Evolutionary conservation across 108 stramenopile species (phyloP), one percentile per base, ranked within the genome.

Genomic region (Mediolabrus comicus): DNA sequence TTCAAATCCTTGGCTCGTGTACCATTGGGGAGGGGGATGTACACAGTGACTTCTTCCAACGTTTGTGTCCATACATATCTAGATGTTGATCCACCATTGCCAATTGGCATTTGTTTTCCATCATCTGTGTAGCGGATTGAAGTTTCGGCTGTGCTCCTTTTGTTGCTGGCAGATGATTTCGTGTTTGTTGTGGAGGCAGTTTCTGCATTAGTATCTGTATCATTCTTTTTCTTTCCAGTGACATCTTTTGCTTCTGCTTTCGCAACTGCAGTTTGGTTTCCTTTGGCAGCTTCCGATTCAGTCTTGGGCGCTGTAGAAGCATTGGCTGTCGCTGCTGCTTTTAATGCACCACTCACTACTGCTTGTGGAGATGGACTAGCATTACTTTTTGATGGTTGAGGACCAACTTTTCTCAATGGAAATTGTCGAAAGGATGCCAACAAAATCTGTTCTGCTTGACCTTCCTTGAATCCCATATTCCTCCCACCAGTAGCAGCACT

Each of bases 41-140:
- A 56, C 1, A 95, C 90, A 11, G 79, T 92, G 17, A 79, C 83
- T 63, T 95, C 95, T 12, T 91, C 87, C 11, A 95, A 35, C 7
- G 87, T 91, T 72, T 95, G 95, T 5, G 95, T 95, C 95, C 95
- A 95, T 55, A 85, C 85, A 58, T 91, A 92, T n/a, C 54, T 59
- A 35, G 75, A 64, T 5, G 92, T 92, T 4, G 90, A 85, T 41
- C 92, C 92, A 26, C 95, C 95, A 65, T 95, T 95, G 3, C 92
- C 95, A 5, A 92, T 77, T 2, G 94, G 94, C 39, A 92, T 86
- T 69, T 95, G 94, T 5, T 90, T 67, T 8, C 91, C 94, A 43
- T 89, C 84, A n/a, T 90, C 90, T 11, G 84, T 90, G 72, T 83
- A 89, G 32, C 83, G 79, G 2, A 90, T 56, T 63, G 61, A 26